phyloP scores from a whole-genome alignment of 1,139 yeast genomes.

The Pichia sp. region DNA sequence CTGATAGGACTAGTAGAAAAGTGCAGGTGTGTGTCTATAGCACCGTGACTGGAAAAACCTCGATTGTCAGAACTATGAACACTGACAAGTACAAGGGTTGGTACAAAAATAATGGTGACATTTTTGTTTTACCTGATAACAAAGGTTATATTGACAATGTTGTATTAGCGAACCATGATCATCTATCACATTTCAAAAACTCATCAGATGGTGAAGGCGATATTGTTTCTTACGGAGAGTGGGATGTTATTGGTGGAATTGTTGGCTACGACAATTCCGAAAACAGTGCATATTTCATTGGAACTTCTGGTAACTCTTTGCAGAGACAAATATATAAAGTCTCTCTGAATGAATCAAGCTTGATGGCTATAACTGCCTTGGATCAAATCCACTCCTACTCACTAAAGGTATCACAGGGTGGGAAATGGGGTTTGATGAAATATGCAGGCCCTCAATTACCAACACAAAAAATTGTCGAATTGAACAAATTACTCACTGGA shows the following conservation, averaged over 20 bases:
- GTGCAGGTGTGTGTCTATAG: slow-evolving; percentile 52
- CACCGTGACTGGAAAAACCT: slow-evolving; percentile 31
- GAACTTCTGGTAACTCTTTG: slow-evolving; percentile 54
- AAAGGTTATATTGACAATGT: slow-evolving; percentile 70
- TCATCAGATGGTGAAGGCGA: slow-evolving; percentile 35
- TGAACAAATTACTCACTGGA: slow-evolving; percentile 35
- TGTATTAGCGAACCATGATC: slow-evolving; percentile 60
- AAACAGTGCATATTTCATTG: slow-evolving; percentile 56
- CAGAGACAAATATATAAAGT: slow-evolving; percentile 54
- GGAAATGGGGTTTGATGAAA: slow-evolving; percentile 48
- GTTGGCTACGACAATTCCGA: slow-evolving; percentile 51
- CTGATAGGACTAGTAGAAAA: slow-evolving; percentile 67
- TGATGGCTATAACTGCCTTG: slow-evolving; percentile 27
- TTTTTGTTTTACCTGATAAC: slow-evolving; percentile 35
- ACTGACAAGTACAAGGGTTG: slow-evolving; percentile 51
- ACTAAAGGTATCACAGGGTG: slow-evolving; percentile 48
- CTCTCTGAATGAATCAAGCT: slow-evolving; percentile 18
- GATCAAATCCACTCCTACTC: slow-evolving; percentile 33
- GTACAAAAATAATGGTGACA: slow-evolving; percentile 42
- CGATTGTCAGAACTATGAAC: slow-evolving; percentile 43
- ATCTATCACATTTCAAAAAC: slow-evolving; percentile 59
- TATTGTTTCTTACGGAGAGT: slow-evolving; percentile 55
- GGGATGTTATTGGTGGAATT: slow-evolving; percentile 65
- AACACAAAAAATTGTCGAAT: slow-evolving; percentile 53
- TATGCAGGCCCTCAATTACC: slow-evolving; percentile 69